A percentile compares a stretch with the other conserved stretches of the same genome.
These are phyloP conservation scores for Kappamyces sp. DNA, from an alignment of 192 early-diverging fungal genomes.

Conservation along the genomic window DNA sequence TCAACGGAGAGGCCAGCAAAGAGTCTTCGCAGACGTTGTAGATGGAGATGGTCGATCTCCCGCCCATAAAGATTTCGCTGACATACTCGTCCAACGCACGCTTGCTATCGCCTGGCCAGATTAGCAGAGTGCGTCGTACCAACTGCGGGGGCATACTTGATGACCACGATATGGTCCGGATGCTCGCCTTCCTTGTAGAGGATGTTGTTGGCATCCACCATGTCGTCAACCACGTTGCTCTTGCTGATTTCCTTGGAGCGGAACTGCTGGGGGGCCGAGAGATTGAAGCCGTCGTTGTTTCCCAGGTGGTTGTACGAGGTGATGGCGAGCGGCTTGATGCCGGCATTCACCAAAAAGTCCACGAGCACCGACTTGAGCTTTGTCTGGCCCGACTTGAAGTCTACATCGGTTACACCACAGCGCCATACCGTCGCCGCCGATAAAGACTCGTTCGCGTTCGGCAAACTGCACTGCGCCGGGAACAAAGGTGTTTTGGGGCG, in stretches of 20 bases:
- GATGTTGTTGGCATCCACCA: constrained; percentile 92
- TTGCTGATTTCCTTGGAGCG: constrained; percentile 99
- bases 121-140: constrained; percentile 27
- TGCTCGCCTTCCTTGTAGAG: constrained; percentile 76
- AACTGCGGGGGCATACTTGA: constrained; percentile 97
- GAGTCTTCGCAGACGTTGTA: constrained; percentile 99
- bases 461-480: constrained; percentile 89
- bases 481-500: constrained; percentile 99
- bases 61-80: constrained; percentile 98
- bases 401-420: too few species aligned
- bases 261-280: constrained; percentile 96
- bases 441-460: constrained; percentile 79
- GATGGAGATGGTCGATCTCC: constrained; percentile 91
- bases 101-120: constrained; percentile 67
- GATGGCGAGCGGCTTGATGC: constrained; percentile 96
- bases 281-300: constrained; percentile 99
- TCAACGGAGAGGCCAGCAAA: constrained; percentile 92
- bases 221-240: constrained; percentile 97
- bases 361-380: constrained; percentile 99
- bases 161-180: constrained; percentile 87
- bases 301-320: constrained; percentile 97
- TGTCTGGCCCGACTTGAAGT: constrained; percentile 99
- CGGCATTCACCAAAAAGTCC: constrained; percentile 97
- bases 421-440: constrained; percentile 78
- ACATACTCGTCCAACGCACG: constrained; percentile 98